Percentiles rank a stretch among this genome's conserved stretches.
Evolutionary conservation across 148 eudicot species (phyloP).

Genomic region (Rhododendron ferrugineum): DNA sequence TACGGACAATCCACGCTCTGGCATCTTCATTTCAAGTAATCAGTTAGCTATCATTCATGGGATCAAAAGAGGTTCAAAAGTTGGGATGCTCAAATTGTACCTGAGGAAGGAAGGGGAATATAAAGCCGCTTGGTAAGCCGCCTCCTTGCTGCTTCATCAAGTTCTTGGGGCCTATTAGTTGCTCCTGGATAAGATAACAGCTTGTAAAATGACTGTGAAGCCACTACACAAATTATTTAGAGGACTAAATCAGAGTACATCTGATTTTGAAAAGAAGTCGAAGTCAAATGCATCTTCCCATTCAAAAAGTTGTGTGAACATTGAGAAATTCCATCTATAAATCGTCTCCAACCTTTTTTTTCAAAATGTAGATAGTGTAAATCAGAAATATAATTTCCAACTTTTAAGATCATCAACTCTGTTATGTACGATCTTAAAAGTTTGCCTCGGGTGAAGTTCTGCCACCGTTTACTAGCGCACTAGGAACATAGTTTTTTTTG

Average conservation of each 20-base stretch:
- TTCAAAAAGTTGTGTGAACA: not conserved
- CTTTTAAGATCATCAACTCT: not conserved
- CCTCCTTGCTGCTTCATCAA: conserved; percentile 99
- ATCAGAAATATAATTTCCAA: not conserved
- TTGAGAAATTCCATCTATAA: not conserved
- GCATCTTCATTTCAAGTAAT: conserved; percentile 52
- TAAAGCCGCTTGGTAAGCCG: conserved; percentile 94
- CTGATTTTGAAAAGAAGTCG: not conserved
- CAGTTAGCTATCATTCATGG: conserved; percentile 1
- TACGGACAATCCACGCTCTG: conserved; percentile 85
- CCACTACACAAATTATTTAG: not conserved
- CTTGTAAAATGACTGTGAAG: not conserved
- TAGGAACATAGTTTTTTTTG: not conserved
- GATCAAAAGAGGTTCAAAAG: conserved; percentile 1
- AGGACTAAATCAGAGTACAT: not conserved
- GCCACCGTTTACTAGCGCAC: not conserved
- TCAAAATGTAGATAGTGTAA: not conserved
- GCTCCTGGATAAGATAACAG: conserved; percentile 59
- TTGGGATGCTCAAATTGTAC: conserved; percentile 27
- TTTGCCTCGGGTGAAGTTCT: not conserved
- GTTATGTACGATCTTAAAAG: not conserved
- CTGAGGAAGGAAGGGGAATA: conserved; percentile 91
- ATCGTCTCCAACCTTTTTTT: not conserved
- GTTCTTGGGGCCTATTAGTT: conserved; percentile 98
- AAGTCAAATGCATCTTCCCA: not conserved